phyloP scores from a whole-genome alignment of 2,329 filamentous ascomycete genomes.

The Hypoxylon sp. region DNA sequence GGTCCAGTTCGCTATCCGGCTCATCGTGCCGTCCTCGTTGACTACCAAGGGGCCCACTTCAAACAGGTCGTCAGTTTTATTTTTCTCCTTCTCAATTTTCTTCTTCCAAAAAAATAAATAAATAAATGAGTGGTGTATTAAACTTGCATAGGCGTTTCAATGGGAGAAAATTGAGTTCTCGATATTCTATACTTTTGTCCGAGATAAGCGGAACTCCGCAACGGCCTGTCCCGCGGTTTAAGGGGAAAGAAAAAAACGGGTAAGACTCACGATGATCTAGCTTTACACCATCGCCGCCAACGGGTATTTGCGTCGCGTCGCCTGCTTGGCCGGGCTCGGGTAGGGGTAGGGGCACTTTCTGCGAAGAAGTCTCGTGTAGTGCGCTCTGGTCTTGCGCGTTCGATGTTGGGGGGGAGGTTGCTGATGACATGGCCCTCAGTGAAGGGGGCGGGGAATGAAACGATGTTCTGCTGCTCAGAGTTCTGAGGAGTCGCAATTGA shows the following conservation, averaged over 20 bases:
- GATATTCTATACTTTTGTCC: background rate
- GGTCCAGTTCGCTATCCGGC: constrained; percentile 78
- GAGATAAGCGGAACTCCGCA: background rate
- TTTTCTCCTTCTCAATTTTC: background rate
- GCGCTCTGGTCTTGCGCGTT: constrained; percentile 13
- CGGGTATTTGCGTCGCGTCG: constrained; percentile 42
- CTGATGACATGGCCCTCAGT: constrained; percentile 37
- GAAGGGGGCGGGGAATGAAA: constrained; percentile 18
- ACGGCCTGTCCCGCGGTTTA: background rate
- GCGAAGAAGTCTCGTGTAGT: constrained; percentile 9
- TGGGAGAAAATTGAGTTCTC: background rate
- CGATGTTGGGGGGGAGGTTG: no score
- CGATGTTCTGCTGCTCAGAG: constrained; percentile 24
- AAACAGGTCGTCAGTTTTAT: constrained; percentile 13
- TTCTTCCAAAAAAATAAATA: no score
- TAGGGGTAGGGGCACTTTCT: constrained; percentile 38
- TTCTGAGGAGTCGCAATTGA: constrained; percentile 24
- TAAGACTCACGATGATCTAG: constrained; percentile 64
- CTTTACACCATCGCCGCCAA: constrained; percentile 60
- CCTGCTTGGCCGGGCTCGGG: constrained; percentile 35
- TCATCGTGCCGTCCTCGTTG: constrained; percentile 77
- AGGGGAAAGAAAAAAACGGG: background rate
- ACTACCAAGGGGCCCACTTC: constrained; percentile 78
- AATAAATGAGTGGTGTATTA: no score
- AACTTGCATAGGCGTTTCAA: background rate